A percentile compares a stretch with the other conserved stretches of the same genome.
phyloP scores from a whole-genome alignment of 2,329 filamentous ascomycete species.

The Didymella pinodella region DNA sequence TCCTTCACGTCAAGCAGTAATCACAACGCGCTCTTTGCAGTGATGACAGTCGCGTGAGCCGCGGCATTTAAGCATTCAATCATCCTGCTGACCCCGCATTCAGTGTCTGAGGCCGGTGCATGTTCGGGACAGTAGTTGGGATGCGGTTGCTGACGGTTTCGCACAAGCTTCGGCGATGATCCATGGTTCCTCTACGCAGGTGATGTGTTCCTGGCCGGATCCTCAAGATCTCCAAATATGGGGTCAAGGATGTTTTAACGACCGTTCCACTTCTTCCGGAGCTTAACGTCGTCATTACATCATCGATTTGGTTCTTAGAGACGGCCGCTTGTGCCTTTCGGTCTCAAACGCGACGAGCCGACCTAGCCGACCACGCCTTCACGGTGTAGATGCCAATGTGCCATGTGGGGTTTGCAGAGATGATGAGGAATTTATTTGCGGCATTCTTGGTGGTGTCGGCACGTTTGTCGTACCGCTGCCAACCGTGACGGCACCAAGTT shows the following conservation, averaged over 20 bases:
- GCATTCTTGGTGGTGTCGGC: conserved; percentile 24
- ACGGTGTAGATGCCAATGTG: conserved; percentile 1
- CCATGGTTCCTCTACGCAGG: not conserved
- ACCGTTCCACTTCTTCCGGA: conserved; percentile 15
- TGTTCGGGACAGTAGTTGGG: not conserved
- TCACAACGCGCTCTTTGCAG: not conserved
- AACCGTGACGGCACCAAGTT: conserved; percentile 29
- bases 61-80: conserved; percentile 4
- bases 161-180: not conserved
- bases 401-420: conserved; percentile 4
- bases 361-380: not conserved
- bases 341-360: conserved; percentile 1
- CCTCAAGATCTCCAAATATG: conserved; percentile 7
- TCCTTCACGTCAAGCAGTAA: not conserved
- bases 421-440: conserved; percentile 8
- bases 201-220: conserved; percentile 3
- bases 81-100: conserved; percentile 5
- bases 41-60: not conserved
- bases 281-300: conserved; percentile 21
- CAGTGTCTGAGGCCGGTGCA: not conserved
- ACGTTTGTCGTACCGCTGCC: conserved; percentile 31
- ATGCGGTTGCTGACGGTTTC: conserved; percentile 9
- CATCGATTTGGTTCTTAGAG: conserved; percentile 7
- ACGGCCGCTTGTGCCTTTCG: conserved; percentile 9
- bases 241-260: conserved; percentile 9